These are phyloP conservation scores for Fusarium cicatricum DNA, from an alignment of 2,329 filamentous ascomycete species.

Conservation along the genomic window DNA sequence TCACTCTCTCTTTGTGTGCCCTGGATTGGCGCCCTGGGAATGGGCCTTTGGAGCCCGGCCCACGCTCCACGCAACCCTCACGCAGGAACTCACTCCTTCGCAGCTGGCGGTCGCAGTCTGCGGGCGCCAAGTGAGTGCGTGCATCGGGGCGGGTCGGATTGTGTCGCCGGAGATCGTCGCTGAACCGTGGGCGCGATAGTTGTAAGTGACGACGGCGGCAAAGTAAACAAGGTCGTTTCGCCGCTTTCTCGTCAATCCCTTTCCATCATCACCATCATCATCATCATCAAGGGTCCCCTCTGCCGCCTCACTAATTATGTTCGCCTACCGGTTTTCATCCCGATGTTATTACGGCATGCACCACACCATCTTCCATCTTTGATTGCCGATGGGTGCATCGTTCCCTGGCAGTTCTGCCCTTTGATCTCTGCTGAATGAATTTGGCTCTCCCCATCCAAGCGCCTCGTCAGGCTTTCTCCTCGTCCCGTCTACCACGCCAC, in stretches of 20 bases:
- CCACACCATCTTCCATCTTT: conserved; percentile 20
- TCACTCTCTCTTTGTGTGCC: conserved; percentile 17
- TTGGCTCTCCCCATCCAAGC: conserved; percentile 19
- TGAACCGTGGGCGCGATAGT: conserved; percentile 15
- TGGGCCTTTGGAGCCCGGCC: conserved; percentile 26
- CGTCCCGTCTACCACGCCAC: conserved; percentile 20
- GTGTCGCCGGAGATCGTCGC: conserved; percentile 15
- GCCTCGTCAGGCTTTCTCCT: conserved; percentile 19
- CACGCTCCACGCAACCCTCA: conserved; percentile 34
- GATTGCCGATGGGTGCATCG: conserved; percentile 7
- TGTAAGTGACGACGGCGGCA: conserved; percentile 33
- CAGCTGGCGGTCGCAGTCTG: conserved; percentile 17
- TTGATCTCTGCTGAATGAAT: conserved; percentile 20
- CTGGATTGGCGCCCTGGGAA: conserved; percentile 6
- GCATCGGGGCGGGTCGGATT: conserved; percentile 7
- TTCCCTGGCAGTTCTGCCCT: conserved; percentile 19
- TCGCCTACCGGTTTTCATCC: conserved; percentile 15
- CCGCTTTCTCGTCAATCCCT: conserved; percentile 13
- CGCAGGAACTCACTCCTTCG: conserved; percentile 38
- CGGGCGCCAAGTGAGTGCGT: conserved; percentile 24
- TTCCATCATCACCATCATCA: no score
- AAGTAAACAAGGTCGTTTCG: conserved; percentile 14
- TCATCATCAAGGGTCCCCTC: conserved; percentile 15
- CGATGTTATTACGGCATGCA: conserved; percentile 6
- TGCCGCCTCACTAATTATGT: conserved; percentile 20